phyloP scores from a whole-genome alignment of 306 rosid genomes.

The Acacia acuminata region DNA sequence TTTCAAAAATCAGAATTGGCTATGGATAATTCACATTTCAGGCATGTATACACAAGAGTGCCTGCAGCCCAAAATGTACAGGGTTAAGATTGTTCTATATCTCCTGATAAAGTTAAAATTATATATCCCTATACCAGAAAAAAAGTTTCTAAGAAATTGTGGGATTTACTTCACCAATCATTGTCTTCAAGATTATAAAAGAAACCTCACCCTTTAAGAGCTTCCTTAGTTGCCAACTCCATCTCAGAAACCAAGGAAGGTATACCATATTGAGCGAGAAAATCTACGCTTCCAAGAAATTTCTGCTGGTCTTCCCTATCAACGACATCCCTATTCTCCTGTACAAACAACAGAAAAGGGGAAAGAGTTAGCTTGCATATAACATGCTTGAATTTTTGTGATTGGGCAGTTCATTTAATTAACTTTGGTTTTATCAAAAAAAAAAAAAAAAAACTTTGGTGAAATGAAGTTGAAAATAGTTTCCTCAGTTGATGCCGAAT shows the following conservation, averaged over 20 bases:
- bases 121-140: conserved; percentile 21
- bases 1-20: conserved; percentile 22
- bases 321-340: conserved; percentile 76
- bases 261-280: conserved; percentile 63
- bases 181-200: conserved; percentile 19
- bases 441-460: neutral
- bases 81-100: conserved; percentile 21
- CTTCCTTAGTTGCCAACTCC: conserved; percentile 72
- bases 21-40: conserved; percentile 12
- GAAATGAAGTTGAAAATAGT: neutral
- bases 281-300: conserved; percentile 84
- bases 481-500: neutral
- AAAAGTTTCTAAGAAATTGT: neutral
- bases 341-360: conserved; percentile 27
- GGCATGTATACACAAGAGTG: neutral
- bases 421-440: neutral
- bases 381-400: neutral
- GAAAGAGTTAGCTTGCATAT: conserved; percentile 11
- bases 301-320: conserved; percentile 79
- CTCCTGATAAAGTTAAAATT: neutral
- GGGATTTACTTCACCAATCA: conserved; percentile 23
- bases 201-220: conserved; percentile 77
- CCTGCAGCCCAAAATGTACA: conserved; percentile 12
- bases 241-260: conserved; percentile 68
- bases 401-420: neutral